phyloP scores from a whole-genome alignment of 2,329 filamentous ascomycete genomes.

The Fusarium anthophilum region DNA sequence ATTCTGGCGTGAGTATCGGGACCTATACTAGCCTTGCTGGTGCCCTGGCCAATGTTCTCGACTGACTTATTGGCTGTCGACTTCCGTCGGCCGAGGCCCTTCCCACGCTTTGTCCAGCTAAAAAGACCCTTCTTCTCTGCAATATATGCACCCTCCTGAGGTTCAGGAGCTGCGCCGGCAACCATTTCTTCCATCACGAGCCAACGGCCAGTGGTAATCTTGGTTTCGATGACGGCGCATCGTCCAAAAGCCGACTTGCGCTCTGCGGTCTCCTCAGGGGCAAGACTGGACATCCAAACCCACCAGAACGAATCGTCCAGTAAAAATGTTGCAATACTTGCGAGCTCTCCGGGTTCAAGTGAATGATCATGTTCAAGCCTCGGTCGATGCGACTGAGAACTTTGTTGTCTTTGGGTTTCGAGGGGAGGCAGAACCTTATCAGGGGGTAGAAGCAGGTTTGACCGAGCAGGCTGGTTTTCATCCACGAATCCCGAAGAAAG shows the following conservation, averaged over 20 bases:
- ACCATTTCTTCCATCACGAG: constrained; percentile 96
- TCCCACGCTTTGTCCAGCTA: constrained; percentile 80
- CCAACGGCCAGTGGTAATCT: constrained; percentile 84
- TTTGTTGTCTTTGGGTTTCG: constrained; percentile 76
- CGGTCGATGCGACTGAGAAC: constrained; percentile 84
- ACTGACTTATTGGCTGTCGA: constrained; percentile 71
- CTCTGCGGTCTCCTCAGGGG: constrained; percentile 84
- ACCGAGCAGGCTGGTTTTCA: constrained; percentile 65
- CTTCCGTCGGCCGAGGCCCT: constrained; percentile 71
- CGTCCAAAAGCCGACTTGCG: constrained; percentile 94
- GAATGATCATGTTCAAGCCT: constrained; percentile 73
- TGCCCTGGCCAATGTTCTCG: constrained; percentile 56
- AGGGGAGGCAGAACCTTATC: constrained; percentile 93
- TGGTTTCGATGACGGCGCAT: constrained; percentile 91
- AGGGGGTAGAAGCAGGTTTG: constrained; percentile 83
- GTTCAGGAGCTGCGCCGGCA: constrained; percentile 88
- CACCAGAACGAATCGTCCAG: constrained; percentile 99
- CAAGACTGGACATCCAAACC: constrained; percentile 98
- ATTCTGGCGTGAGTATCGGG: constrained; percentile 94
- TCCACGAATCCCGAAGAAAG: constrained; percentile 92
- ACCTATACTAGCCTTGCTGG: constrained; percentile 85
- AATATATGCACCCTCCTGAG: constrained; percentile 86
- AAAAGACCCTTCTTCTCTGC: constrained; percentile 96
- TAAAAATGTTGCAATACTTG: constrained; percentile 86
- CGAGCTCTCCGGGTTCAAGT: constrained; percentile 91